A percentile compares a stretch with the other conserved stretches of the same genome.
phyloP scores from a whole-genome alignment of 352 stramenopile genomes.

The Phytophthora cajani region DNA sequence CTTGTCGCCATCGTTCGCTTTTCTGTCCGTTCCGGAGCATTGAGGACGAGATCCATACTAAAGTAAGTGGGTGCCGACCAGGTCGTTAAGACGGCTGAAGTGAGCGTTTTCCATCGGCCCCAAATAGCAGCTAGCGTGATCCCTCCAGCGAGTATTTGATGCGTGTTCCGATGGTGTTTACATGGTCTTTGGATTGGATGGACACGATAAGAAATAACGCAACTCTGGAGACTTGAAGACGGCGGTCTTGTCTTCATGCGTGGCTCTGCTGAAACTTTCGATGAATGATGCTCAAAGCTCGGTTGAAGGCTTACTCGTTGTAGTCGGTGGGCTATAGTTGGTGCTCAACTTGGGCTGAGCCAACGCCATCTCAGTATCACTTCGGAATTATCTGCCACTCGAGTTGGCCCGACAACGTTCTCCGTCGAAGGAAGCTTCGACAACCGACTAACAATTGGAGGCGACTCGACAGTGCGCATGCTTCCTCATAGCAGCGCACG shows the following conservation, averaged over 20 bases:
- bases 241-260: constrained; percentile 6
- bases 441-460: constrained; percentile 18
- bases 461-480: constrained; percentile 16
- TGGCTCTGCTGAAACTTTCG: neutral
- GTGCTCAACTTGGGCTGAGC: neutral
- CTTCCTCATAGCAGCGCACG: constrained; percentile 22
- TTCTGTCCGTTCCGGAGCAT: constrained; percentile 2
- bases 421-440: constrained; percentile 19
- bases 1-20: neutral
- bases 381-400: constrained; percentile 16
- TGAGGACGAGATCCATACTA: constrained; percentile 4
- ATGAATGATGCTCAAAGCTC: constrained; percentile 1
- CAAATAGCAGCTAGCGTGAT: constrained; percentile 13
- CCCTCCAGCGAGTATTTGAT: neutral
- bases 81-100: constrained; percentile 11
- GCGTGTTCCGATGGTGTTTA: constrained; percentile 1
- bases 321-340: constrained; percentile 10
- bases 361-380: neutral
- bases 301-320: neutral
- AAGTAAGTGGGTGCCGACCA: constrained; percentile 4
- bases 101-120: constrained; percentile 9
- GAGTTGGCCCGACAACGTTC: neutral
- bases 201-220: constrained; percentile 14
- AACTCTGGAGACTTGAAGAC: constrained; percentile 1
- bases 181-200: constrained; percentile 5